Conservation (phyloP, 2,329 filamentous ascomycete genomes). For the Thyridium curvatum region DNA sequence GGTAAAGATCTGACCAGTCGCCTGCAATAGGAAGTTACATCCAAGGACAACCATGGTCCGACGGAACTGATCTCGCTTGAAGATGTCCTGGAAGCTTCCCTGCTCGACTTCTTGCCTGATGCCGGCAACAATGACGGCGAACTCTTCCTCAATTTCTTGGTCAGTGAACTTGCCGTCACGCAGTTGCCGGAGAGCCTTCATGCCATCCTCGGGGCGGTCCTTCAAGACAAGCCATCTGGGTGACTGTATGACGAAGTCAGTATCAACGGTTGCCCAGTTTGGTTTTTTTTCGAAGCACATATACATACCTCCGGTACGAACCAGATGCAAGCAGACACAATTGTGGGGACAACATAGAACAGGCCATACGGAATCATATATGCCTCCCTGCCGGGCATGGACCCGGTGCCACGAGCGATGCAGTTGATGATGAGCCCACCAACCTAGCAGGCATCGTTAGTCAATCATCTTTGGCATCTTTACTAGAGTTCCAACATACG, state of each 20-base stretch:
- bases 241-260: too few relatives aligned
- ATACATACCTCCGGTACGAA: slow-evolving; percentile 19
- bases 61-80: too few relatives aligned
- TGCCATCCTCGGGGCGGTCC: background rate
- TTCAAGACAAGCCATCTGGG: slow-evolving; percentile 16
- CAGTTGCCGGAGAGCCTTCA: slow-evolving; percentile 3
- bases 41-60: too few relatives aligned
- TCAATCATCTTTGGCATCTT: too few relatives aligned
- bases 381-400: slow-evolving; percentile 17
- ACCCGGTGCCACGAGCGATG: slow-evolving; percentile 20
- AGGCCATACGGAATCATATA: slow-evolving; percentile 26
- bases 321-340: slow-evolving; percentile 17
- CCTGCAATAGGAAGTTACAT: slow-evolving; percentile 21
- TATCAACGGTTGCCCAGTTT: too few relatives aligned
- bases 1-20: slow-evolving; percentile 20
- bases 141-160: too few relatives aligned
- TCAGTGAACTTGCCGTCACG: too few relatives aligned
- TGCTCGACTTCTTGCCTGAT: slow-evolving; percentile 2
- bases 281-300: too few relatives aligned
- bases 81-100: too few relatives aligned
- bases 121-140: slow-evolving; percentile 11
- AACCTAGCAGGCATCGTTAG: too few relatives aligned
- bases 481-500: slow-evolving; percentile 2
- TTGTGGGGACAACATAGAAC: slow-evolving; percentile 23
- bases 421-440: slow-evolving; percentile 12